Evolutionary conservation across 2,329 filamentous ascomycete species (phyloP).

Genomic region (Exserohilum turcica): DNA sequence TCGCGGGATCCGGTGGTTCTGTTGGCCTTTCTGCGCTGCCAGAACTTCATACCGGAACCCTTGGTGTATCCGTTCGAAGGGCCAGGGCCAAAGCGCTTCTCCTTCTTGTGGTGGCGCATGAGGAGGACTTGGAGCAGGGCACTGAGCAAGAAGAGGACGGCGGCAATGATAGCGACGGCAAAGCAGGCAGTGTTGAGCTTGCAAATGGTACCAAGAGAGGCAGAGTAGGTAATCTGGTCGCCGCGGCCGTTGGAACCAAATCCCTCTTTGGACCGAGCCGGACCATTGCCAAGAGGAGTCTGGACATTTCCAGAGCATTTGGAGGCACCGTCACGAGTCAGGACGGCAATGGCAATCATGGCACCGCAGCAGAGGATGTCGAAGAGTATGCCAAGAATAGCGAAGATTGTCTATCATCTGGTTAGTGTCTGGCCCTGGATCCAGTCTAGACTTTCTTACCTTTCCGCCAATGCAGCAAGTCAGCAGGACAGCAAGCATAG

Average conservation of each 20-base stretch:
- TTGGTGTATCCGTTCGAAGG: conserved; percentile 71
- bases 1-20: conserved; percentile 41
- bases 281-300: conserved; percentile 72
- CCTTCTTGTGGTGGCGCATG: conserved; percentile 72
- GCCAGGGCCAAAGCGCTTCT: conserved; percentile 72
- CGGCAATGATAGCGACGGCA: conserved; percentile 76
- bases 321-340: conserved; percentile 71
- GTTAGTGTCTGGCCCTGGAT: background rate
- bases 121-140: conserved; percentile 71
- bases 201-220: conserved; percentile 67
- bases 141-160: conserved; percentile 76
- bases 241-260: conserved; percentile 51
- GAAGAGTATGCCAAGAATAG: conserved; percentile 73
- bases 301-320: conserved; percentile 67
- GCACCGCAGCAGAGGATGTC: conserved; percentile 76
- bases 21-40: conserved; percentile 47
- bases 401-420: conserved; percentile 59
- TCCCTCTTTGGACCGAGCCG: conserved; percentile 57
- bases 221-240: conserved; percentile 52
- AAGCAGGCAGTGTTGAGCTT: conserved; percentile 76
- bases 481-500: conserved; percentile 71
- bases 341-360: conserved; percentile 81
- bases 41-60: conserved; percentile 60
- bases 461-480: conserved; percentile 81
- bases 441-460: conserved; percentile 34